These are phyloP conservation scores for Candida buenavistaensis DNA, from an alignment of 1,139 yeast genomes.

Conservation along the genomic window DNA sequence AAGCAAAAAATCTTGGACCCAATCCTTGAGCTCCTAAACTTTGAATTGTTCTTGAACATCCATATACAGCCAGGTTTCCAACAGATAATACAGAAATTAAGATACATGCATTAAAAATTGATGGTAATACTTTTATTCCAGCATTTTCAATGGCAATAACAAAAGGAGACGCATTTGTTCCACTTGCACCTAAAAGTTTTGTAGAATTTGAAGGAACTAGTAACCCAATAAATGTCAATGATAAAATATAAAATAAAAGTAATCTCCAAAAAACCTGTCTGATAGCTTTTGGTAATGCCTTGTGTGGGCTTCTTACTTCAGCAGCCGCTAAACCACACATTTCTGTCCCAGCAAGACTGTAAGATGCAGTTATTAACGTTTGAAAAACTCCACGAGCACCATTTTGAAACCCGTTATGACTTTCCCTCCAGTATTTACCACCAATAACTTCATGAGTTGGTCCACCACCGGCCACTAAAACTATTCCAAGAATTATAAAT, in stretches of 20 bases:
- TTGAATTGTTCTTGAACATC: slow-evolving; percentile 43
- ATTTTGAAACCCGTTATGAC: slow-evolving; percentile 48
- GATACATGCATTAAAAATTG: slow-evolving; percentile 45
- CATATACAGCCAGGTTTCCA: slow-evolving; percentile 47
- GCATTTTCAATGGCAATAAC: slow-evolving; percentile 58
- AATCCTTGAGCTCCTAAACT: slow-evolving; percentile 43
- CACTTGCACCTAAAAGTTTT: slow-evolving; percentile 30
- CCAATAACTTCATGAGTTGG: slow-evolving; percentile 65
- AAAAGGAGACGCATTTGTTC: slow-evolving; percentile 52
- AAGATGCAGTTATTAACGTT: slow-evolving; percentile 45
- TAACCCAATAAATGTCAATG: slow-evolving; percentile 39
- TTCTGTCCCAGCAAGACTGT: slow-evolving; percentile 46
- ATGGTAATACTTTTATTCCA: slow-evolving; percentile 46
- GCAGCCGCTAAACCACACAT: slow-evolving; percentile 50
- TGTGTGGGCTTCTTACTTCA: slow-evolving; percentile 35
- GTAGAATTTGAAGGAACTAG: slow-evolving; percentile 35
- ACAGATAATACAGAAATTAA: slow-evolving; percentile 42
- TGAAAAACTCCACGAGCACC: slow-evolving; percentile 38
- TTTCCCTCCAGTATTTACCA: slow-evolving; percentile 51
- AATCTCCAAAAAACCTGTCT: slow-evolving; percentile 48
- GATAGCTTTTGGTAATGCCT: slow-evolving; percentile 41
- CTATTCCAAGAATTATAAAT: slow-evolving; percentile 61
- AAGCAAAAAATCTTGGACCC: slow-evolving; percentile 36
- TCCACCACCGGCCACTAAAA: slow-evolving; percentile 69
- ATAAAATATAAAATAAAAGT: slow-evolving; percentile 39